A percentile compares a stretch with the other conserved stretches of the same genome.
Conservation (phyloP, 2,329 filamentous ascomycete genomes). For the Teratosphaeria epicoccoides region DNA sequence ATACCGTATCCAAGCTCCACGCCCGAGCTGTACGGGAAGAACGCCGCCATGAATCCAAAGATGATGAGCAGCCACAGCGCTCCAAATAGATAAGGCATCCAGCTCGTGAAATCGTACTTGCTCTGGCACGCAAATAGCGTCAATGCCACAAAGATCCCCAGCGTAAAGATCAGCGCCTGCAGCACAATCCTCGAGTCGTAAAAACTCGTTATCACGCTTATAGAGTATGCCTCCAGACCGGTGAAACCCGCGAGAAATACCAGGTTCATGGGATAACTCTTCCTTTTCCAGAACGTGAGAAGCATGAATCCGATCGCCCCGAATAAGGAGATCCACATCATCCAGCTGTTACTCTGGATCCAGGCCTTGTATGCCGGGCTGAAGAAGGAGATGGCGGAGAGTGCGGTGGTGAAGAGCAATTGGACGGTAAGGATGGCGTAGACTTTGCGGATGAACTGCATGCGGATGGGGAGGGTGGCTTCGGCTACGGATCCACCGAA, state of each 20-base stretch:
- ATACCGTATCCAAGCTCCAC: slow-evolving; percentile 79
- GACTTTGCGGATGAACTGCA: slow-evolving; percentile 75
- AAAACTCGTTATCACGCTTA: slow-evolving; percentile 86
- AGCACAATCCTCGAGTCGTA: slow-evolving; percentile 77
- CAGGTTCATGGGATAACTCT: slow-evolving; percentile 63
- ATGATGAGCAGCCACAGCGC: slow-evolving; percentile 80
- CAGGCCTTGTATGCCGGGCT: slow-evolving; percentile 67
- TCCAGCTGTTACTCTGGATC: slow-evolving; percentile 73
- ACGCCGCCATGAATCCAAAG: slow-evolving; percentile 84
- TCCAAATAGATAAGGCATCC: slow-evolving; percentile 88
- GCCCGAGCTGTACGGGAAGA: slow-evolving; percentile 75
- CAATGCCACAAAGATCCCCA: slow-evolving; percentile 53
- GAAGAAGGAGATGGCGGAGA: slow-evolving; percentile 80
- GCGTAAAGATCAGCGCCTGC: slow-evolving; percentile 77
- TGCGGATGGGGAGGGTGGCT: slow-evolving; percentile 66
- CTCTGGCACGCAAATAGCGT: slow-evolving; percentile 88
- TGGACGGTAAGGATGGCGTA: slow-evolving; percentile 97
- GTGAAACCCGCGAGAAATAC: slow-evolving; percentile 88
- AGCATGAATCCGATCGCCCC: slow-evolving; percentile 75
- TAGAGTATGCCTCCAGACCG: slow-evolving; percentile 80
- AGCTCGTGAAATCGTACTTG: slow-evolving; percentile 95
- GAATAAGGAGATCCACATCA: slow-evolving; percentile 81
- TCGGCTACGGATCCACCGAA: slow-evolving; percentile 90
- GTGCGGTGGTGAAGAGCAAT: slow-evolving; percentile 68
- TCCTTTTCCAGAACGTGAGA: slow-evolving; percentile 77